phyloP scores from a whole-genome alignment of 2,329 filamentous ascomycete species.

The Cladophialophora yegresii region DNA sequence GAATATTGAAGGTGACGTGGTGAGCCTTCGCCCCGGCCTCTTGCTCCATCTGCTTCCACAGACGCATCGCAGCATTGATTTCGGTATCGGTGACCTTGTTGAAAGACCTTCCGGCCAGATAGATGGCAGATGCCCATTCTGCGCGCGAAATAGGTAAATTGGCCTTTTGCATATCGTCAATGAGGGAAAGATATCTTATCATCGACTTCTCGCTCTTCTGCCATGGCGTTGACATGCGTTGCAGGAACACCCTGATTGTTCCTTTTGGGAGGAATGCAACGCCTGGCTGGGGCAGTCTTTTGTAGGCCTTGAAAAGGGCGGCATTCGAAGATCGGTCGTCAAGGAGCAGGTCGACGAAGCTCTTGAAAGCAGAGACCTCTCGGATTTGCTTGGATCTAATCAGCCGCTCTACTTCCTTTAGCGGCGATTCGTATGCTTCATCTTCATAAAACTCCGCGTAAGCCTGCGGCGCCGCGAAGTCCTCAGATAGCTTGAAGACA shows the following conservation, averaged over 20 bases:
- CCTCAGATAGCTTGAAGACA: slow-evolving; percentile 35
- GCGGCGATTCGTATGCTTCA: slow-evolving; percentile 31
- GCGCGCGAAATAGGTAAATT: slow-evolving; percentile 65
- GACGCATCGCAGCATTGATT: slow-evolving; percentile 67
- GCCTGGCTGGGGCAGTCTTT: slow-evolving; percentile 55
- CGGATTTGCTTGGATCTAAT: slow-evolving; percentile 39
- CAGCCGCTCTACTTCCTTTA: slow-evolving; percentile 42
- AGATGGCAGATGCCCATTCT: slow-evolving; percentile 84
- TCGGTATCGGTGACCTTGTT: slow-evolving; percentile 57
- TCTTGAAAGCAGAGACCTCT: slow-evolving; percentile 32
- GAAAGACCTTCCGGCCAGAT: slow-evolving; percentile 74
- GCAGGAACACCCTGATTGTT: slow-evolving; percentile 65
- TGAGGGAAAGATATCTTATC: slow-evolving; percentile 77
- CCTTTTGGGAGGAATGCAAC: slow-evolving; percentile 53
- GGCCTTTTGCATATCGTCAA: slow-evolving; percentile 79
- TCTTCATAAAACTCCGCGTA: slow-evolving; percentile 31
- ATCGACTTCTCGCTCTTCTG: slow-evolving; percentile 63
- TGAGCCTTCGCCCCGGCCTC: slow-evolving; percentile 65
- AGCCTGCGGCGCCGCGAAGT: slow-evolving; percentile 32
- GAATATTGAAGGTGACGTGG: slow-evolving; percentile 85
- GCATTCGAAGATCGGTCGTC: slow-evolving; percentile 51
- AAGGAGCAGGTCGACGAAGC: slow-evolving; percentile 47
- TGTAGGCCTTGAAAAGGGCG: slow-evolving; percentile 57
- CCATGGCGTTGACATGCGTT: slow-evolving; percentile 65
- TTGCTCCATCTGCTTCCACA: slow-evolving; percentile 91